These are phyloP conservation scores for Cenchrus fungigraminus DNA, from an alignment of 176 grass and related monocot genomes.

Conservation along the genomic window DNA sequence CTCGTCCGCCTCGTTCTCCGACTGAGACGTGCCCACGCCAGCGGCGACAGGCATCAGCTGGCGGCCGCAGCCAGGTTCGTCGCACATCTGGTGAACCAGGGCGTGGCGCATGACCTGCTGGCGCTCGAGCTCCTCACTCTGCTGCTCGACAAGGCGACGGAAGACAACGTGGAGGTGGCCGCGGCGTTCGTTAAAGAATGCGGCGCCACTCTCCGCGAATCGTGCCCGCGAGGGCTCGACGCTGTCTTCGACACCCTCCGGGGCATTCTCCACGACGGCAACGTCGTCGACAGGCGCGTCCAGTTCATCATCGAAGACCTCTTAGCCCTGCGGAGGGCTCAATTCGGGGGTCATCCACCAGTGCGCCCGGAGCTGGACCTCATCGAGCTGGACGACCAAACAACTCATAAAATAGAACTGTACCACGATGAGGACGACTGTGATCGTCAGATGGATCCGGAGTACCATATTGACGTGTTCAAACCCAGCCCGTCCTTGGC, in stretches of 20 bases:
- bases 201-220: slow-evolving; percentile 37
- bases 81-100: neutral
- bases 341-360: slow-evolving; percentile 16
- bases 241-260: slow-evolving; percentile 47
- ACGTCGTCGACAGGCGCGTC: slow-evolving; percentile 40
- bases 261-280: slow-evolving; percentile 43
- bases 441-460: slow-evolving; percentile 18
- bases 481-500: slow-evolving; percentile 35
- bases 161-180: slow-evolving; percentile 24
- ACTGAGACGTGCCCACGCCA: neutral
- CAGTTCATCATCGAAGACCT: slow-evolving; percentile 49
- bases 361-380: slow-evolving; percentile 50
- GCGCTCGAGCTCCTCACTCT: neutral
- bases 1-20: slow-evolving; percentile 49
- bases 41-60: neutral
- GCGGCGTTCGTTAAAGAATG: slow-evolving; percentile 49
- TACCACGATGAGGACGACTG: neutral
- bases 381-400: slow-evolving; percentile 51
- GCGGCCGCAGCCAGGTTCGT: neutral
- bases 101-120: neutral
- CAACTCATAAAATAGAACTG: slow-evolving; percentile 30
- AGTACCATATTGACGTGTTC: slow-evolving; percentile 56
- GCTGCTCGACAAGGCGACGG: neutral
- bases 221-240: slow-evolving; percentile 39
- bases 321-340: slow-evolving; percentile 48